Evolutionary conservation across 2,329 filamentous ascomycete genomes (phyloP).

Genomic region (Arthrinium puccinioides): DNA sequence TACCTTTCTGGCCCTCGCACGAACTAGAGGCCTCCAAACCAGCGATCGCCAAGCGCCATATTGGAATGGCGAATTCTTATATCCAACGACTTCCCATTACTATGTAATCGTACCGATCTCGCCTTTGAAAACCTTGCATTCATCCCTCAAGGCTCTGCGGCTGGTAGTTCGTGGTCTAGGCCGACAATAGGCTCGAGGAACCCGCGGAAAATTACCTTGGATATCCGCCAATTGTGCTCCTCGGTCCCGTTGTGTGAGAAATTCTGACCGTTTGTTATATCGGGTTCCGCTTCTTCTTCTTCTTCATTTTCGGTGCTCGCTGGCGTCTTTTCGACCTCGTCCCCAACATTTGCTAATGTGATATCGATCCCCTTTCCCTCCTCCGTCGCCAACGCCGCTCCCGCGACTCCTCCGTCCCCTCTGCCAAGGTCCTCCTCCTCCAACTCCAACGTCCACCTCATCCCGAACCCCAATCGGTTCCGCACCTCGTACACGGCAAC

Average conservation of each 20-base stretch:
- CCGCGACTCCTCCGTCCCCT: neutral
- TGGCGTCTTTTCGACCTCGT: neutral
- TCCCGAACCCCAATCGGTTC: neutral
- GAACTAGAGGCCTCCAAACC: too few relatives aligned
- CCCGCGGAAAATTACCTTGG: neutral
- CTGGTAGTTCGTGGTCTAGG: neutral
- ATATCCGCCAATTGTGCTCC: neutral
- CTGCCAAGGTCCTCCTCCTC: neutral
- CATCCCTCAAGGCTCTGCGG: too few relatives aligned
- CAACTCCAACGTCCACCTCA: neutral
- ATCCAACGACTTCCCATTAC: too few relatives aligned
- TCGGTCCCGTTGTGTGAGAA: neutral
- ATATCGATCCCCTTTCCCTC: too few relatives aligned
- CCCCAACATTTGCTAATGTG: too few relatives aligned
- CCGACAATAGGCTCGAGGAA: conserved; percentile 1
- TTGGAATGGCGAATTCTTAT: too few relatives aligned
- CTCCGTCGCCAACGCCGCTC: neutral
- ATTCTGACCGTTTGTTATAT: neutral
- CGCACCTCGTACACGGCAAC: conserved; percentile 1
- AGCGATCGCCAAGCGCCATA: too few relatives aligned
- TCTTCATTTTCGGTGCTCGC: neutral
- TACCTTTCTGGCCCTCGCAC: too few relatives aligned
- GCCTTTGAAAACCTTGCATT: too few relatives aligned
- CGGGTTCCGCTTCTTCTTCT: neutral
- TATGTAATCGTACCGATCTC: too few relatives aligned